These are phyloP conservation scores for Cytospora schulzeri DNA, from an alignment of 2,329 filamentous ascomycete genomes.

Conservation along the genomic window DNA sequence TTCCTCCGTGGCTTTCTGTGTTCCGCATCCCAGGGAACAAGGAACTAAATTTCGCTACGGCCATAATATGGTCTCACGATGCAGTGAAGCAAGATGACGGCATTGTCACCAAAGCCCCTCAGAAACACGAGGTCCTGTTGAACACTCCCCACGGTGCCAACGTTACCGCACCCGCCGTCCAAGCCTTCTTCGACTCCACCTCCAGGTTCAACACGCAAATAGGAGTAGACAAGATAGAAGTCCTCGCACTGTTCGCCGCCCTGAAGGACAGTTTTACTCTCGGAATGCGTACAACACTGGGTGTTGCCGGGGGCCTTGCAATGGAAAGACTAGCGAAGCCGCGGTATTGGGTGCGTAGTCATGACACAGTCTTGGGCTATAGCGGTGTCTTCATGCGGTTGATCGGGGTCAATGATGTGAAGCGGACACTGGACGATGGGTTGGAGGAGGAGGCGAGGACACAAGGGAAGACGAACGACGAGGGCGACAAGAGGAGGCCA, in stretches of 20 bases:
- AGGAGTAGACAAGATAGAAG: background rate
- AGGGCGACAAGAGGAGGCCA: slow-evolving; percentile 3
- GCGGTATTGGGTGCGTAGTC: slow-evolving; percentile 25
- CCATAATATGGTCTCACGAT: slow-evolving; percentile 23
- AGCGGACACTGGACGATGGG: slow-evolving; percentile 5
- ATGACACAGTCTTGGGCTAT: slow-evolving; percentile 13
- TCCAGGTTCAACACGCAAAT: background rate
- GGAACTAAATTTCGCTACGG: slow-evolving; percentile 10
- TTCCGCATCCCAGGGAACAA: slow-evolving; percentile 17
- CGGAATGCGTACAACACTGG: background rate
- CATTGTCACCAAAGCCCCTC: background rate
- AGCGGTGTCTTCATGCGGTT: slow-evolving; percentile 13
- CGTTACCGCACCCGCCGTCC: background rate
- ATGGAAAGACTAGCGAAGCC: slow-evolving; percentile 19
- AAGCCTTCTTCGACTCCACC: slow-evolving; percentile 12
- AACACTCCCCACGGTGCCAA: slow-evolving; percentile 25
- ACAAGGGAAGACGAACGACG: background rate
- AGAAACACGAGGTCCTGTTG: slow-evolving; percentile 23
- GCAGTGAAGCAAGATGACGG: background rate
- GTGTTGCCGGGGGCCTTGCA: slow-evolving; percentile 18
- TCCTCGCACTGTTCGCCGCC: slow-evolving; percentile 27
- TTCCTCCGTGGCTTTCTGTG: slow-evolving; percentile 27
- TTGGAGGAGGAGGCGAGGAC: background rate
- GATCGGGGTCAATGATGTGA: background rate
- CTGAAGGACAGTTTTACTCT: slow-evolving; percentile 25